Percentiles rank a stretch among this genome's conserved stretches.
These are phyloP conservation scores for Rosa persica DNA, from an alignment of 306 rosid species.

Conservation along the genomic window DNA sequence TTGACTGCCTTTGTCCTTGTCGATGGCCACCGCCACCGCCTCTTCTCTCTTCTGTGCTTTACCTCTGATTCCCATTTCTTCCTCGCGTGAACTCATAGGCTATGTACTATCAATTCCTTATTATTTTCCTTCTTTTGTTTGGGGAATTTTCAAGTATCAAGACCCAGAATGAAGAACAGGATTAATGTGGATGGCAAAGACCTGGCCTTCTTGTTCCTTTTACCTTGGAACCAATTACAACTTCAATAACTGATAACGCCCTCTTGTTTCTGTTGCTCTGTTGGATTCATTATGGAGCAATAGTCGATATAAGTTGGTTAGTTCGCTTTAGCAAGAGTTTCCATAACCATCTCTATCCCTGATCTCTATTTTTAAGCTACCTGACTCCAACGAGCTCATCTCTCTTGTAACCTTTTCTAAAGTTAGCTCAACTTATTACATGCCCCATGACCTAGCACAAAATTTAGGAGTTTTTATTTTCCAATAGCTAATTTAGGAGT, in stretches of 20 bases:
- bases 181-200: background rate
- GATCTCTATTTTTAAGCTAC: slow-evolving; percentile 4
- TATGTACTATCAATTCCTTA: background rate
- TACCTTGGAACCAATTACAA: background rate
- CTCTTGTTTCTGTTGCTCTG: background rate
- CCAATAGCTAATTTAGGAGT: background rate
- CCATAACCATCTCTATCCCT: background rate
- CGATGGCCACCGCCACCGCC: slow-evolving; percentile 77
- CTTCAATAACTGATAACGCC: background rate
- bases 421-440: background rate
- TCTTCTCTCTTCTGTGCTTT: slow-evolving; percentile 49
- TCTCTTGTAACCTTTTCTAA: background rate
- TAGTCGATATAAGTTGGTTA: background rate
- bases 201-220: background rate
- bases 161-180: background rate
- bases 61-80: slow-evolving; percentile 42
- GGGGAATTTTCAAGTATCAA: background rate
- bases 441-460: background rate
- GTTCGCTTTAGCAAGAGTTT: background rate
- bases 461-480: background rate
- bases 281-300: background rate
- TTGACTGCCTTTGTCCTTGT: slow-evolving; percentile 78
- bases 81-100: background rate
- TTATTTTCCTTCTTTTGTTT: background rate
- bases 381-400: background rate